Percentiles rank a stretch among this genome's conserved stretches.
phyloP scores from a whole-genome alignment of 805 yeast genomes.

The Candida incommunis region DNA sequence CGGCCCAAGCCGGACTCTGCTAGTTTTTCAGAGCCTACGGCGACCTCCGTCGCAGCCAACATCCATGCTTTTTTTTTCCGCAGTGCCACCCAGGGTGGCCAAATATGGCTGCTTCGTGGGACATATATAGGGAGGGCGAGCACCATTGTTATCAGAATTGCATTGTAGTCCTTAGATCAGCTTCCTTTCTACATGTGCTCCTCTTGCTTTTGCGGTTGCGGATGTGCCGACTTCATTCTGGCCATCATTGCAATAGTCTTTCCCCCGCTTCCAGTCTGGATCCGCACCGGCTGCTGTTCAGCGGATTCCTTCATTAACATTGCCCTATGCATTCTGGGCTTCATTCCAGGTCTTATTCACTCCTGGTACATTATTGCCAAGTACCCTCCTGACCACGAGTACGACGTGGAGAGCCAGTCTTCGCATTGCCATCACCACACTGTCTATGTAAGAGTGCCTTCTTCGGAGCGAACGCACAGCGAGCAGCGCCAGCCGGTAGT shows the following conservation, averaged over 20 bases:
- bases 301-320: conserved; percentile 57
- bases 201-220: conserved; percentile 2
- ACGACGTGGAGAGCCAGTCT: conserved; percentile 8
- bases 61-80: too few species aligned
- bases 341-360: conserved; percentile 65
- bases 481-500: background rate
- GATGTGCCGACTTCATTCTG: conserved; percentile 45
- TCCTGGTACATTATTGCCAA: conserved; percentile 64
- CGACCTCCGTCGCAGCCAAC: too few species aligned
- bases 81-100: too few species aligned
- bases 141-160: too few species aligned
- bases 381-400: conserved; percentile 34
- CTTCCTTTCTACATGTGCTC: background rate
- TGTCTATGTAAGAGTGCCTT: background rate
- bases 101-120: too few species aligned
- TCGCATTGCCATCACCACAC: conserved; percentile 1
- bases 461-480: background rate
- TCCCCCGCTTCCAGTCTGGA: conserved; percentile 69
- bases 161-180: too few species aligned
- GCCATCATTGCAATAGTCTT: conserved; percentile 55
- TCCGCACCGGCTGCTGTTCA: conserved; percentile 60
- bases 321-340: conserved; percentile 56
- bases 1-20: too few species aligned
- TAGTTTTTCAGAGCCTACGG: too few species aligned
- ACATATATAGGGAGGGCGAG: too few species aligned